A percentile compares a stretch with the other conserved stretches of the same genome.
phyloP scores from a whole-genome alignment of 352 stramenopile species.

The Pythium sukuiense region DNA sequence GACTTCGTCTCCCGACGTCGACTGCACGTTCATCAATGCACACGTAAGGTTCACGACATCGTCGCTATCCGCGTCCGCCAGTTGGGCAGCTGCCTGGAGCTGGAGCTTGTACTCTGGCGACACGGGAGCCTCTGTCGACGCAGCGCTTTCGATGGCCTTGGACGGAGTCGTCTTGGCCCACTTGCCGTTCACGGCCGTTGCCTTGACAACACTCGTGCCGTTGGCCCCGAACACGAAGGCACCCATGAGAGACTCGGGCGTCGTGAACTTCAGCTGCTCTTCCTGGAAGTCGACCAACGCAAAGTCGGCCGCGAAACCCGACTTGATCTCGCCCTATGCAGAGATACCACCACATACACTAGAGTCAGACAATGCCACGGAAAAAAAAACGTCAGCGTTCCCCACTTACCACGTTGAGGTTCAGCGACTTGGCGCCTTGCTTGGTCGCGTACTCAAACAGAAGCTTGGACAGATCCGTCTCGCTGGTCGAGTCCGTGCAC shows the following conservation, averaged over 20 bases:
- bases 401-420: conserved; percentile 61
- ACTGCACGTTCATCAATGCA: conserved; percentile 68
- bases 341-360: not conserved
- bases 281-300: conserved; percentile 66
- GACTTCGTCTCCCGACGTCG: conserved; percentile 74
- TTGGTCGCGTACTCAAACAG: conserved; percentile 69
- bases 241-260: conserved; percentile 52
- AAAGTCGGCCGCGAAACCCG: conserved; percentile 67
- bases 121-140: conserved; percentile 13
- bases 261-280: conserved; percentile 71
- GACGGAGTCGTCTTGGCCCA: conserved; percentile 46
- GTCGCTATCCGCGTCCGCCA: conserved; percentile 58
- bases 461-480: conserved; percentile 61
- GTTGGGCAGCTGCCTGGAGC: conserved; percentile 42
- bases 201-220: conserved; percentile 67
- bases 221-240: conserved; percentile 75
- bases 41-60: conserved; percentile 65
- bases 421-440: conserved; percentile 63
- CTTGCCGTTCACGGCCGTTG: conserved; percentile 71
- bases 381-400: not conserved
- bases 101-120: conserved; percentile 49
- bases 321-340: conserved; percentile 61
- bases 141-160: conserved; percentile 3
- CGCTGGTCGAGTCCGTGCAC: conserved; percentile 48
- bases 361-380: no score